These are phyloP conservation scores for Fusarium sp. DNA, from an alignment of 2,329 filamentous ascomycete genomes.

Conservation along the genomic window DNA sequence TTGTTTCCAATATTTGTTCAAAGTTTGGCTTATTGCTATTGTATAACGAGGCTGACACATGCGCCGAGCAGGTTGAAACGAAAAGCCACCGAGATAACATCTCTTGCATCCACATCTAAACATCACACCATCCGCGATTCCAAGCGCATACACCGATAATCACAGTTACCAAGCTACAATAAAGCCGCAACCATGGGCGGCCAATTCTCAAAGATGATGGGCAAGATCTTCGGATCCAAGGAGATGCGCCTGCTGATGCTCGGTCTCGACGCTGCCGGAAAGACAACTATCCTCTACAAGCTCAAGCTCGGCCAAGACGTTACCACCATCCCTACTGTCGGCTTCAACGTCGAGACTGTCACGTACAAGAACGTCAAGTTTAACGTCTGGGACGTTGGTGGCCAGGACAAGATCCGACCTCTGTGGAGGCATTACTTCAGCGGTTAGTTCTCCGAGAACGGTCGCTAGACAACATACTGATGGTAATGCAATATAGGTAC, in stretches of 20 bases:
- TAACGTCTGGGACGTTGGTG: slow-evolving; percentile 99
- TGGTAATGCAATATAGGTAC: slow-evolving; percentile 71
- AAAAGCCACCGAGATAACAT: slow-evolving; percentile 5
- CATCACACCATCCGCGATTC: slow-evolving; percentile 7
- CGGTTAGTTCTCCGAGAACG: slow-evolving; percentile 61
- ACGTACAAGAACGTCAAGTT: slow-evolving; percentile 99
- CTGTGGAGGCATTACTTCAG: slow-evolving; percentile 98
- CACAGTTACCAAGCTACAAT: slow-evolving; percentile 1
- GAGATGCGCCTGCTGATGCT: slow-evolving; percentile 99
- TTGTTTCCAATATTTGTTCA: neutral
- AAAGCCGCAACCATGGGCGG: slow-evolving; percentile 79
- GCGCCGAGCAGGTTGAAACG: slow-evolving; percentile 22
- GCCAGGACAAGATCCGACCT: slow-evolving; percentile 98
- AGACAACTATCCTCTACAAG: slow-evolving; percentile 99
- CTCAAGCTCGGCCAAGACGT: slow-evolving; percentile 98
- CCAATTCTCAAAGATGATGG: slow-evolving; percentile 95
- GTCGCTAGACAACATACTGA: slow-evolving; percentile 4
- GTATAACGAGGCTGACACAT: slow-evolving; percentile 23
- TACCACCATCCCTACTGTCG: slow-evolving; percentile 97
- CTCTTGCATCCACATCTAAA: slow-evolving; percentile 13
- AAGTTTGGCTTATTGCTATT: neutral
- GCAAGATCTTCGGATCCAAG: slow-evolving; percentile 98
- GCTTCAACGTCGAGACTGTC: slow-evolving; percentile 99
- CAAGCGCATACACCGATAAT: slow-evolving; percentile 7
- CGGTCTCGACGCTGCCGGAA: slow-evolving; percentile 96